A percentile compares a stretch with the other conserved stretches of the same genome.
phyloP scores from a whole-genome alignment of 768 basidiomycete species.

The Pilatotrama ljubarskyi region DNA sequence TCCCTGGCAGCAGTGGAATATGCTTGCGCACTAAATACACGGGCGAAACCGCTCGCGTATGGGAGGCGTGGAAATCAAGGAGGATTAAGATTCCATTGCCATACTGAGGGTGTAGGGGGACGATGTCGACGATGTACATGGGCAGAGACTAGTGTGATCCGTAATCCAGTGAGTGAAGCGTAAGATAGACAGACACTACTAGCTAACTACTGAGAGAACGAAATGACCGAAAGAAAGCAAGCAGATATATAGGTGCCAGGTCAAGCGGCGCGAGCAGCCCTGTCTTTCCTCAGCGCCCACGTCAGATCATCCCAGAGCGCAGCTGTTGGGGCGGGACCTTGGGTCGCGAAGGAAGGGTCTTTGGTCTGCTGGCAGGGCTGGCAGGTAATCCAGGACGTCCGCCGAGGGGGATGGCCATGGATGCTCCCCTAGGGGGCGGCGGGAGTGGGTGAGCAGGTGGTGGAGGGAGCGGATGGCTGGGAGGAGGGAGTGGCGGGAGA shows the following conservation, averaged over 20 bases:
- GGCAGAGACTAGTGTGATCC: not conserved
- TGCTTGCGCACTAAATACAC: too few relatives aligned
- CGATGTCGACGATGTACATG: slow-evolving; percentile 8
- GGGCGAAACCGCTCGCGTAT: too few relatives aligned
- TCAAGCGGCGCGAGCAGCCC: not conserved
- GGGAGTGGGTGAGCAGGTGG: slow-evolving; percentile 11
- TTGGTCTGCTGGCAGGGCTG: slow-evolving; percentile 11
- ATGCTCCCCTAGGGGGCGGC: slow-evolving; percentile 11
- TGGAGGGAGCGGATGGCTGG: slow-evolving; percentile 15
- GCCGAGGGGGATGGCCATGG: not conserved
- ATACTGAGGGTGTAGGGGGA: not conserved
- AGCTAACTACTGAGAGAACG: slow-evolving; percentile 8
- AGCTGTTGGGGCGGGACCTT: slow-evolving; percentile 19
- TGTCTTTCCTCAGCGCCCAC: not conserved
- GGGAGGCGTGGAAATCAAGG: too few relatives aligned
- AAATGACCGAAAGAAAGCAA: not conserved
- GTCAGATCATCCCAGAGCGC: slow-evolving; percentile 22
- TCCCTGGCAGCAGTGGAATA: too few relatives aligned
- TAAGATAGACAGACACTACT: slow-evolving; percentile 17
- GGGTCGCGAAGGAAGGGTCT: slow-evolving; percentile 14
- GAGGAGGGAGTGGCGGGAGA: slow-evolving; percentile 9
- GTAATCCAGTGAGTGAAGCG: slow-evolving; percentile 15
- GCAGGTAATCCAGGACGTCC: slow-evolving; percentile 12
- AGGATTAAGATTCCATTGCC: not conserved
- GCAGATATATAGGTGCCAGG: slow-evolving; percentile 11